Evolutionary conservation across 2,329 filamentous ascomycete species (phyloP).

Genomic region (Albifimbria verrucaria): DNA sequence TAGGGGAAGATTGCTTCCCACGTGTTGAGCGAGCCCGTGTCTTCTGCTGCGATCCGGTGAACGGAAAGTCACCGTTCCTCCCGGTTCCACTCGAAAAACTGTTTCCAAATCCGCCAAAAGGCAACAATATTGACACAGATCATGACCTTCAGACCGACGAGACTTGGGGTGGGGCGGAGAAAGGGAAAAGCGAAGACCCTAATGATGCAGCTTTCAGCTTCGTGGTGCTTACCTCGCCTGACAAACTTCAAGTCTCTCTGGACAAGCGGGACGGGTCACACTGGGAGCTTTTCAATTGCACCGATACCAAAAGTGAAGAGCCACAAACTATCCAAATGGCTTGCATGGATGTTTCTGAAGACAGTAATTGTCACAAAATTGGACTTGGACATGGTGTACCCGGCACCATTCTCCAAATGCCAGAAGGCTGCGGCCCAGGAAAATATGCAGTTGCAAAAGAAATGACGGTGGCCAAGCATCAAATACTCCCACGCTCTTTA

Average conservation of each 20-base stretch:
- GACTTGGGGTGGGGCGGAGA: slow-evolving; percentile 14
- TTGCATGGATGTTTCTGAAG: slow-evolving; percentile 28
- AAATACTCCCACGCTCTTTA: no score
- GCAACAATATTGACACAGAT: slow-evolving; percentile 24
- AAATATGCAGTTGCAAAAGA: slow-evolving; percentile 32
- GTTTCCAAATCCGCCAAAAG: slow-evolving; percentile 28
- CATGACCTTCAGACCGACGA: slow-evolving; percentile 25
- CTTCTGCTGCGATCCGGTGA: slow-evolving; percentile 29
- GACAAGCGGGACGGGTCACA: slow-evolving; percentile 41
- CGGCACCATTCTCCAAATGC: slow-evolving; percentile 39
- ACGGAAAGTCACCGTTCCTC: slow-evolving; percentile 24
- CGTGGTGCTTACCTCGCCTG: slow-evolving; percentile 26
- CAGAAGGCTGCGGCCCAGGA: slow-evolving; percentile 33
- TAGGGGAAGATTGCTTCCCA: slow-evolving; percentile 17
- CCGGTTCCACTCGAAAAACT: slow-evolving; percentile 32
- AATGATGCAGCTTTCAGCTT: slow-evolving; percentile 30
- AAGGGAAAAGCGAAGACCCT: slow-evolving; percentile 23
- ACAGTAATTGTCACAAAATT: slow-evolving; percentile 36
- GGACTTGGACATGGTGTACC: slow-evolving; percentile 29
- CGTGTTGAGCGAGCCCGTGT: slow-evolving; percentile 16
- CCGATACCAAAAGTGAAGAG: slow-evolving; percentile 19
- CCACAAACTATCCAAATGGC: slow-evolving; percentile 33
- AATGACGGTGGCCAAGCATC: no score
- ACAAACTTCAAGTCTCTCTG: slow-evolving; percentile 28
- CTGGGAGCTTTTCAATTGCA: slow-evolving; percentile 39